Conservation (phyloP, 2,329 filamentous ascomycete genomes). For the Chaetomiaceae sp. region DNA sequence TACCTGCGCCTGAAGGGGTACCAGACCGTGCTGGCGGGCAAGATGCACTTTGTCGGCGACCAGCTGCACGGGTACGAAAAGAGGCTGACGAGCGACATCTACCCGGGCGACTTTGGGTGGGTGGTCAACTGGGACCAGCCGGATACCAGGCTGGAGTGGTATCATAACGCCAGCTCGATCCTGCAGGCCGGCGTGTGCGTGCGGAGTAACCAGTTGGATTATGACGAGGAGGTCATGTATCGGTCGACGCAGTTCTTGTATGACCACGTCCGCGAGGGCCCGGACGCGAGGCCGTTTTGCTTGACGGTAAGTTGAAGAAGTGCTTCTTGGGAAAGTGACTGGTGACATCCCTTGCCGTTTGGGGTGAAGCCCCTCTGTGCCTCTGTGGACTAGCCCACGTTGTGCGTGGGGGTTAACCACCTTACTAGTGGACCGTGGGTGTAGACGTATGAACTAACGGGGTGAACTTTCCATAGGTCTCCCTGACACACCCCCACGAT, state of each 20-base stretch:
- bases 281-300: constrained; percentile 70
- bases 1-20: constrained; percentile 82
- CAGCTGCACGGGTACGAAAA: constrained; percentile 93
- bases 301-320: constrained; percentile 65
- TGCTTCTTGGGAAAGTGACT: too few relatives aligned
- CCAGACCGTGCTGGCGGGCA: constrained; percentile 84
- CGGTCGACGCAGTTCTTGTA: constrained; percentile 85
- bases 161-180: constrained; percentile 92
- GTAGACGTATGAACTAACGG: constrained; percentile 10
- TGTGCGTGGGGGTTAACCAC: neutral
- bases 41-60: constrained; percentile 97
- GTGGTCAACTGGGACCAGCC: constrained; percentile 94
- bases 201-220: constrained; percentile 90
- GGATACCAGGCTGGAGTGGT: constrained; percentile 83
- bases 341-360: too few relatives aligned
- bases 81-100: constrained; percentile 90
- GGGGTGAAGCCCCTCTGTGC: too few relatives aligned
- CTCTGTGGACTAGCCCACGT: constrained; percentile 4
- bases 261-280: constrained; percentile 79
- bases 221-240: constrained; percentile 94
- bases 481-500: constrained; percentile 90
- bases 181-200: constrained; percentile 84
- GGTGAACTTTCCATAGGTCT: constrained; percentile 48
- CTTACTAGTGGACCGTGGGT: neutral
- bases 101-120: constrained; percentile 92